These are phyloP conservation scores for Pezicula carpinea DNA, from an alignment of 2,329 filamentous ascomycete genomes.

Conservation along the genomic window DNA sequence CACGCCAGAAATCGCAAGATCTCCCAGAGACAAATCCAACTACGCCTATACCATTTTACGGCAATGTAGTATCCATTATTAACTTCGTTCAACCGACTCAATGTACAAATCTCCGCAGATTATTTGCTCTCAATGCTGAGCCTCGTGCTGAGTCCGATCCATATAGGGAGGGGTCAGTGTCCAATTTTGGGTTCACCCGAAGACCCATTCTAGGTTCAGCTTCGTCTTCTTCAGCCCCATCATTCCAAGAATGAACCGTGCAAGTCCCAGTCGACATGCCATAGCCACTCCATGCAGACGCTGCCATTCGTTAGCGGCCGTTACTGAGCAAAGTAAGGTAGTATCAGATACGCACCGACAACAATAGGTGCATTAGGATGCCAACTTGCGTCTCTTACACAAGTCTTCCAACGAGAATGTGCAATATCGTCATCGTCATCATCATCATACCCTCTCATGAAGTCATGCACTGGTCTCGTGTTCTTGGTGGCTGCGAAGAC, in stretches of 20 bases:
- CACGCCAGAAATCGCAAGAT: too few relatives aligned
- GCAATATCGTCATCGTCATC: slow-evolving; percentile 19
- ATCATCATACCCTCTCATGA: slow-evolving; percentile 18
- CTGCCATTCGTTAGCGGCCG: slow-evolving; percentile 30
- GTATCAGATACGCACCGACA: slow-evolving; percentile 28
- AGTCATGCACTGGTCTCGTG: slow-evolving; percentile 41
- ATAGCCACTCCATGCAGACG: slow-evolving; percentile 67
- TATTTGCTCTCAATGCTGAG: not conserved
- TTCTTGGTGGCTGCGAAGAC: slow-evolving; percentile 66
- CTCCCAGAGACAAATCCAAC: too few relatives aligned
- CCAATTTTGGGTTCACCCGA: slow-evolving; percentile 37
- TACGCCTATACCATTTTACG: too few relatives aligned
- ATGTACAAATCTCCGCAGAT: not conserved
- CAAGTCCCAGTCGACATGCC: slow-evolving; percentile 60
- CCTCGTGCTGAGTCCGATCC: not conserved
- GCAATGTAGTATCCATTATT: too few relatives aligned
- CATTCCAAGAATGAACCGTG: slow-evolving; percentile 64
- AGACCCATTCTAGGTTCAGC: slow-evolving; percentile 43
- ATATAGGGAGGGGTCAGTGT: slow-evolving; percentile 19
- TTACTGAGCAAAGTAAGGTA: not conserved
- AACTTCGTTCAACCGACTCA: not conserved
- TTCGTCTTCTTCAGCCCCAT: slow-evolving; percentile 53
- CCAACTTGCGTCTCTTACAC: slow-evolving; percentile 68
- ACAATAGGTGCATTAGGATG: slow-evolving; percentile 65
- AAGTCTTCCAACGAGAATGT: slow-evolving; percentile 52